Evolutionary conservation across 2,329 filamentous ascomycete genomes (phyloP).

Genomic region (Aureobasidium sp.): DNA sequence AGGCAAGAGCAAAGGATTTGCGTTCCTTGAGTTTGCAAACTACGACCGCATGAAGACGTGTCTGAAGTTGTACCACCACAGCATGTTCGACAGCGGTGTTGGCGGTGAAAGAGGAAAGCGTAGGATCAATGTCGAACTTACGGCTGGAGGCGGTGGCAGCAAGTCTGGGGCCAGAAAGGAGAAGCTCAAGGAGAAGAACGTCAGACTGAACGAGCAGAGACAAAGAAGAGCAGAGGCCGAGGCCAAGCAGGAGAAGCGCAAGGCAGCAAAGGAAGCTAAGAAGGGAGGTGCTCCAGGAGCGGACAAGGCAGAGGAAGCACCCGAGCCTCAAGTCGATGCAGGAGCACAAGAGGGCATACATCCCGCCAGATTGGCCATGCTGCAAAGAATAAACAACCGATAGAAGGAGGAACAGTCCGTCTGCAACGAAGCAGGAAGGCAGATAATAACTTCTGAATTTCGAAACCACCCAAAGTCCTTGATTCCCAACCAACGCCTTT

Average conservation of each 20-base stretch:
- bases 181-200: constrained; percentile 80
- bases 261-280: constrained; percentile 30
- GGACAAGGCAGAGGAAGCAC: constrained; percentile 18
- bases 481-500: constrained; percentile 4
- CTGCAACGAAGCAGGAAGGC: background rate
- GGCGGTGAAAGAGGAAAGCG: constrained; percentile 45
- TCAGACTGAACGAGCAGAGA: constrained; percentile 66
- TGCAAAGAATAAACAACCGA: constrained; percentile 9
- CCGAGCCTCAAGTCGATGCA: constrained; percentile 6
- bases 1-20: constrained; percentile 62
- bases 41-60: constrained; percentile 91
- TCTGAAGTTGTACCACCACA: constrained; percentile 84
- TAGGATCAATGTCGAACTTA: constrained; percentile 88
- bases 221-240: constrained; percentile 43
- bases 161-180: constrained; percentile 63
- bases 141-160: constrained; percentile 69
- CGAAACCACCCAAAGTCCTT: constrained; percentile 1
- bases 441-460: background rate
- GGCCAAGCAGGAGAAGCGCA: constrained; percentile 35
- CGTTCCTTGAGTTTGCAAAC: constrained; percentile 80
- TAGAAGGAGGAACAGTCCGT: background rate
- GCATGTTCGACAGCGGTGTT: constrained; percentile 51
- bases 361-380: constrained; percentile 25
- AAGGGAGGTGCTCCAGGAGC: constrained; percentile 16
- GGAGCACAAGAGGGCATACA: constrained; percentile 21